Percentiles rank a stretch among this genome's conserved stretches.
phyloP scores from a whole-genome alignment of 257 asterid species.

The Capsicum baccatum region DNA sequence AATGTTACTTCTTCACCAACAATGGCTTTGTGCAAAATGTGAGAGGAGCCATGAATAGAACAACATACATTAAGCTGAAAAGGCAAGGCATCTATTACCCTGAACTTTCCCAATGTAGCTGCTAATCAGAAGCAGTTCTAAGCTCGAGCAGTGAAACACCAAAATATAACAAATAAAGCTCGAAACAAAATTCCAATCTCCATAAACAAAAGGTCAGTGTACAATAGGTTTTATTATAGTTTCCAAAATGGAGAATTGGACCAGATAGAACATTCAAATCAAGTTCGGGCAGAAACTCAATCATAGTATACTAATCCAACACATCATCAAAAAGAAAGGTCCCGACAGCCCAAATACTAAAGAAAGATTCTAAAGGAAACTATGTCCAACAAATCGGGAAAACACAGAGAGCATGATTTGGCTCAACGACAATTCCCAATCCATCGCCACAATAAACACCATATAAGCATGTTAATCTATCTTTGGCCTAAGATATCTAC shows the following conservation, averaged over 20 bases:
- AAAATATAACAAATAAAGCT: background rate
- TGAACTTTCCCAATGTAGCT: background rate
- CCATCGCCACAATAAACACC: background rate
- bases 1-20: background rate
- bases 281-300: background rate
- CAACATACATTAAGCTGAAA: background rate
- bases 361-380: background rate
- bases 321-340: background rate
- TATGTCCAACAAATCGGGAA: no score
- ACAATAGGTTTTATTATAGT: background rate
- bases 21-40: background rate
- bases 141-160: background rate
- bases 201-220: background rate
- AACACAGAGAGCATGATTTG: background rate
- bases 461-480: background rate
- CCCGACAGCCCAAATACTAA: background rate
- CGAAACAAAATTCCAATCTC: background rate
- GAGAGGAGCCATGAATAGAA: background rate
- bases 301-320: background rate
- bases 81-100: background rate
- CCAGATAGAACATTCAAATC: slow-evolving; percentile 6
- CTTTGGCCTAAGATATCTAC: background rate
- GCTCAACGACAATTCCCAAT: background rate
- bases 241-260: background rate
- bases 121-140: background rate